These are phyloP conservation scores for Aspergillus unguis DNA, from an alignment of 2,329 filamentous ascomycete species.

Conservation along the genomic window DNA sequence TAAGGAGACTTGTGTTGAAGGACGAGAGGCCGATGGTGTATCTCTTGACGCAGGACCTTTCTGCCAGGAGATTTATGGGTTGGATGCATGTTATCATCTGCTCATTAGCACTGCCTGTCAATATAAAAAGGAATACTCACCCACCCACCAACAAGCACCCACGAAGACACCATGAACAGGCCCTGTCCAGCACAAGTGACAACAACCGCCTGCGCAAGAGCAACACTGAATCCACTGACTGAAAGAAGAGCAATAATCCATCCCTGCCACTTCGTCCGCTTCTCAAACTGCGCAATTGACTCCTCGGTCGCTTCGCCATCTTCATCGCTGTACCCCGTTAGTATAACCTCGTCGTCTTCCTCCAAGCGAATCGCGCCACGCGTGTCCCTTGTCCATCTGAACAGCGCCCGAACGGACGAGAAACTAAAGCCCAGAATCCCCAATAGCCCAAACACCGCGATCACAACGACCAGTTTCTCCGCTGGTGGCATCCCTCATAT, in stretches of 20 bases:
- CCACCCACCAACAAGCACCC: conserved; percentile 61
- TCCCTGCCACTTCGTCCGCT: conserved; percentile 58
- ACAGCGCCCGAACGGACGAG: conserved; percentile 25
- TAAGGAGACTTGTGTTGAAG: conserved; percentile 29
- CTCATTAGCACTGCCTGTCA: neutral
- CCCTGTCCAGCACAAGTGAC: conserved; percentile 34
- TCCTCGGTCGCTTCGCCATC: conserved; percentile 68
- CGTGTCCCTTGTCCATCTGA: conserved; percentile 15
- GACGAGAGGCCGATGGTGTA: conserved; percentile 31
- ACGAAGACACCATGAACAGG: conserved; percentile 52
- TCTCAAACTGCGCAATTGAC: conserved; percentile 55
- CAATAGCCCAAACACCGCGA: conserved; percentile 24
- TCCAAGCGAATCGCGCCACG: conserved; percentile 9
- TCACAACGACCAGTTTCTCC: conserved; percentile 20
- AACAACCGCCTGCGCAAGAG: conserved; percentile 56
- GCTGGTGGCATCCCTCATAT: conserved; percentile 21
- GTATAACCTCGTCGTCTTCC: conserved; percentile 22
- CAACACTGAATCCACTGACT: conserved; percentile 52
- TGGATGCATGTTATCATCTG: conserved; percentile 33
- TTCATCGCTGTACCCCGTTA: conserved; percentile 60
- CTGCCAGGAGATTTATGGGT: conserved; percentile 32
- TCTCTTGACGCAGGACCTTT: conserved; percentile 31
- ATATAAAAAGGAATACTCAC: conserved; percentile 45
- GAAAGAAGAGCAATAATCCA: conserved; percentile 54
- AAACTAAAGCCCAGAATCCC: conserved; percentile 24